Percentiles rank a stretch among this genome's conserved stretches.
These are phyloP conservation scores for Sclerospora graminicola DNA, from an alignment of 352 stramenopile genomes.

Conservation along the genomic window DNA sequence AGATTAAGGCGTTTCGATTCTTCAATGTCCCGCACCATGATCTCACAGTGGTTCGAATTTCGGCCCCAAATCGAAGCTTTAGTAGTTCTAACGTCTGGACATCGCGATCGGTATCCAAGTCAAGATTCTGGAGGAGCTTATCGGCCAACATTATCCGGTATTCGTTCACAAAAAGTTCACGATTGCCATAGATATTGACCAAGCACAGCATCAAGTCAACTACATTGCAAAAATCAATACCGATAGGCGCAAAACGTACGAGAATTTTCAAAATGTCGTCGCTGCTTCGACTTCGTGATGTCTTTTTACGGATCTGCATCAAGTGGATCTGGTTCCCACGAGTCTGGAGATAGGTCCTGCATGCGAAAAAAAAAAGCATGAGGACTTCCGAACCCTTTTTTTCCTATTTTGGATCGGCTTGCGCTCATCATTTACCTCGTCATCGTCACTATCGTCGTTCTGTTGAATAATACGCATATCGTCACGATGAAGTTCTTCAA, in stretches of 20 bases:
- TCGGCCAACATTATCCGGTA: slow-evolving; percentile 97
- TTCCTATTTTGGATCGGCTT: not conserved
- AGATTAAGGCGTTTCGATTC: slow-evolving; percentile 92
- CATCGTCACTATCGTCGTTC: slow-evolving; percentile 89
- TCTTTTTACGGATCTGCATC: slow-evolving; percentile 78
- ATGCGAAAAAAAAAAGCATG: too few species aligned
- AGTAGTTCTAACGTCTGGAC: slow-evolving; percentile 94
- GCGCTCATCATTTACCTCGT: slow-evolving; percentile 48
- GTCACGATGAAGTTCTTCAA: slow-evolving; percentile 90
- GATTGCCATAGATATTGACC: slow-evolving; percentile 96
- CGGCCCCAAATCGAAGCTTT: slow-evolving; percentile 94
- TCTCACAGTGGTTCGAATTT: slow-evolving; percentile 91
- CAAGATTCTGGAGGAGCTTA: slow-evolving; percentile 90
- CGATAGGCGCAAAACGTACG: slow-evolving; percentile 23
- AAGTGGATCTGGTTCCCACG: slow-evolving; percentile 88
- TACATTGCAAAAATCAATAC: too few species aligned
- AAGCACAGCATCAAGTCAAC: slow-evolving; percentile 6
- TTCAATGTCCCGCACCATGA: slow-evolving; percentile 97
- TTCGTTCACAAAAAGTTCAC: slow-evolving; percentile 98
- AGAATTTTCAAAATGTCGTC: slow-evolving; percentile 96
- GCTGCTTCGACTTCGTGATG: slow-evolving; percentile 61
- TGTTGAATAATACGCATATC: slow-evolving; percentile 89
- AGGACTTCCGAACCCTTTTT: not conserved
- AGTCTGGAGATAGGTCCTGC: slow-evolving; percentile 66
- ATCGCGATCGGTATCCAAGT: slow-evolving; percentile 92